A percentile compares a stretch with the other conserved stretches of the same genome.
These are phyloP conservation scores for Bruguiera hainesii DNA, from an alignment of 441 rosid genomes.

Conservation along the genomic window DNA sequence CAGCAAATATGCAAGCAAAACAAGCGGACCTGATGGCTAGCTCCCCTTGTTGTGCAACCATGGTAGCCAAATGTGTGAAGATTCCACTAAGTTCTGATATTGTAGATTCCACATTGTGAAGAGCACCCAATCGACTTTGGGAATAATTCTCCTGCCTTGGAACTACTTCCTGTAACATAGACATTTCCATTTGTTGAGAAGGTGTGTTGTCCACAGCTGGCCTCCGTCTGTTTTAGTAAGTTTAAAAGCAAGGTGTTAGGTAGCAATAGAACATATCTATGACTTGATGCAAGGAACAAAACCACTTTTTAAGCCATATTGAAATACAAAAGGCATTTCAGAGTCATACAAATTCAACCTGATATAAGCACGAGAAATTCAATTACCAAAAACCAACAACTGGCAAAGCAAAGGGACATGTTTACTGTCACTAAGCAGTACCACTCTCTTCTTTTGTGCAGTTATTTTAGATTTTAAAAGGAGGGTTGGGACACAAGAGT, in stretches of 20 bases:
- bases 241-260: constrained; percentile 13
- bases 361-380: background rate
- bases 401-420: background rate
- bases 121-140: constrained; percentile 69
- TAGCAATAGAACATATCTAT: constrained; percentile 11
- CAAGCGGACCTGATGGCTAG: constrained; percentile 72
- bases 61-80: constrained; percentile 90
- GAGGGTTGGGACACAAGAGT: background rate
- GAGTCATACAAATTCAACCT: constrained; percentile 2
- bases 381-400: background rate
- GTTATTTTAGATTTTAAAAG: no score
- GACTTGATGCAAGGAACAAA: background rate
- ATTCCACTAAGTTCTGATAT: constrained; percentile 91
- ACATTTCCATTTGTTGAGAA: constrained; percentile 75
- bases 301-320: background rate
- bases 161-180: constrained; percentile 87
- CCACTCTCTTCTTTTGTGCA: background rate
- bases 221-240: constrained; percentile 61
- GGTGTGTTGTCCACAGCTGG: constrained; percentile 63
- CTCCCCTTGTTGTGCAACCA: constrained; percentile 95
- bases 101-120: constrained; percentile 88
- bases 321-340: background rate
- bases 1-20: constrained; percentile 8
- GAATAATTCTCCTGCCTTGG: constrained; percentile 75
- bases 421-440: background rate